Evolutionary conservation across 768 basidiomycete genomes (phyloP), one percentile per base, ranked within the genome.

Genomic region (Auricularia cornea): DNA sequence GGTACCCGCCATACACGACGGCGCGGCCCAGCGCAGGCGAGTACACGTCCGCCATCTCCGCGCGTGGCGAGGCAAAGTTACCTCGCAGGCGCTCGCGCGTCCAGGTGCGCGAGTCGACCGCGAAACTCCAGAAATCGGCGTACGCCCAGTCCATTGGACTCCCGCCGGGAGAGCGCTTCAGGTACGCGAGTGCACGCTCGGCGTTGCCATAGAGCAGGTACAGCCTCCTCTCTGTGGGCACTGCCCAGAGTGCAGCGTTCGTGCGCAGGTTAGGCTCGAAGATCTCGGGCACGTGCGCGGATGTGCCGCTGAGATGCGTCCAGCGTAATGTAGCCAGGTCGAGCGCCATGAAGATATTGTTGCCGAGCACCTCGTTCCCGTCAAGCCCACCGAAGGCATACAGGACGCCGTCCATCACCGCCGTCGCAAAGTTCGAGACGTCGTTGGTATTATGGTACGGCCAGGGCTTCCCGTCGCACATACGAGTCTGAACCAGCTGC

Each of bases 1-100:
- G 74, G 66, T 78, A 79, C 1, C 80, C 78, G 29, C 77, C 78
- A 59, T 75, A 80, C 2, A 77, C 63, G 63, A 80, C 67, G 8
- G 74, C 74, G 54, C 74, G 71, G 66, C 76, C 71, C 30, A 78
- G 68, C 29, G 44, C 44, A 11, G 44, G 44, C 60, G 77, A 74
- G 63, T 73, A 75, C 26, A 70, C 69, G 60, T 65, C 70, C 3
- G 70, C 72, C 62, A 72, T 67, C 62, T 78, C 74, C 18, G 76
- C 67, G n/a, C 77, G 68, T 2, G 73, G 69, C 44, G 71, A 74
- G 1, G 77, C 75, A 16, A 65, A 31, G 54, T 77, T 78, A 3
- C 77, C 77, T 2, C 60, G 59, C 52, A 75, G 63, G 35, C 73
- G 65, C 62, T 79, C 77, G 23, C 68, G 64, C 26, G 63, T 66